Conservation (phyloP, 2,329 filamentous ascomycete genomes). For the Phoma sp. region DNA sequence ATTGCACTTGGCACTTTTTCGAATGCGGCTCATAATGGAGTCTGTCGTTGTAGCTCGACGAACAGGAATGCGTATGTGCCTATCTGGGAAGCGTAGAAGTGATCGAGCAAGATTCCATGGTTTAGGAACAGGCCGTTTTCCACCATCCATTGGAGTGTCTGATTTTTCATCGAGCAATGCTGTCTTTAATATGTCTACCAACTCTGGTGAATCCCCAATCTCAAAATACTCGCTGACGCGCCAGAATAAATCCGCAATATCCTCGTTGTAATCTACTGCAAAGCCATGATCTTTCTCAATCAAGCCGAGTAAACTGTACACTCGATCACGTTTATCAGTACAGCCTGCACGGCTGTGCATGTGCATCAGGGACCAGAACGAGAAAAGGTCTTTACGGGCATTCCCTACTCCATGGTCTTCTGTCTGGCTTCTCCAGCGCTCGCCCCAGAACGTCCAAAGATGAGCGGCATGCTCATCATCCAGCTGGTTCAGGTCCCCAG, state of each 20-base stretch:
- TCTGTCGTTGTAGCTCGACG: background rate
- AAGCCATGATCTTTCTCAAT: background rate
- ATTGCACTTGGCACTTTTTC: background rate
- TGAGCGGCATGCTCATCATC: background rate
- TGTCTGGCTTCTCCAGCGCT: background rate
- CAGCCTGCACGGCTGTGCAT: background rate
- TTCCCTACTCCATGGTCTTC: background rate
- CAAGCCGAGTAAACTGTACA: background rate
- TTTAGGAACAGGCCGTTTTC: background rate
- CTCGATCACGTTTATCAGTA: background rate
- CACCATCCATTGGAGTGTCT: background rate
- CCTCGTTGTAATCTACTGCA: background rate
- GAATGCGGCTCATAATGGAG: background rate
- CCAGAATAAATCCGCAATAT: background rate
- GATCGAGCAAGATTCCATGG: background rate
- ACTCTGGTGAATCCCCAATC: background rate
- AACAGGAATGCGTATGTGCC: background rate
- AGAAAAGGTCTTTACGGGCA: background rate
- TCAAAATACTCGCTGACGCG: background rate
- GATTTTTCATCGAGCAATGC: background rate
- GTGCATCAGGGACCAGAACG: background rate
- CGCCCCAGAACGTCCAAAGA: background rate
- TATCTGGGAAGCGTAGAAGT: background rate
- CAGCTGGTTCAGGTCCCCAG: background rate
- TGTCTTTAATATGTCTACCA: background rate